Base-by-base conservation (phyloP, 2,329 filamentous ascomycete genomes). In the Plectosphaerella plurivora region DNA sequence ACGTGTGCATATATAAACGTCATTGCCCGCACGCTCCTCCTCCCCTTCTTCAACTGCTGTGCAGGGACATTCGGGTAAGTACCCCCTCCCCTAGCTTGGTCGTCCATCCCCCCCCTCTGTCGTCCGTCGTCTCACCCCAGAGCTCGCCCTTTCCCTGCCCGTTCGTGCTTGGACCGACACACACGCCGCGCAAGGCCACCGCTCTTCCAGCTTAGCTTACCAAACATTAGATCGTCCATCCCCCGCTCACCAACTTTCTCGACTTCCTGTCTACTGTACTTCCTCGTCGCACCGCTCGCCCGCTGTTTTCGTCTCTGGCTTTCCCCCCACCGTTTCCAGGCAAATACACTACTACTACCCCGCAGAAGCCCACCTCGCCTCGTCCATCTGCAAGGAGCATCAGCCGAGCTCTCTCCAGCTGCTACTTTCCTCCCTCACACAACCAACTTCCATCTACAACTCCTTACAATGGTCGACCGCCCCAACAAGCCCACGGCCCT, bases 401-500 rank as follows among this genome's bases (percentile, higher is more conserved):
- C 24, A 28, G 14, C 45, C 18, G 25, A 48, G 46, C 46, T 37
- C 25, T 22, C 22, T 22, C 22, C 16, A 15, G 14, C n/a, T n/a
- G n/a, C 33, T 33, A 4, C 5, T 20, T 37, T 15, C 22, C 10
- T 41, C 20, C 44, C 18, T 35, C 18, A 6, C 20, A 36, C 36
- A 24, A 45, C 20, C 25, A 20, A 14, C 42, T n/a, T 45, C 36
- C 24, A 37, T 36, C 18, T 4, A 15, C 16, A 48, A 45, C 41
- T 33, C 33, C 44, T 45, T 14, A 55, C 45, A 53, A 88, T 88
- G 82, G 88, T 95, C 73, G 91, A 96, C 66, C 87, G 92, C 68
- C 83, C 86, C 60, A 90, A 96, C 73, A 94, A 91, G 68, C 90
- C 91, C 53, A 78, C 84, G 50, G 86, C 89, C 39, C 83, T 93